Evolutionary conservation across 441 rosid species (phyloP).

Genomic region (Omphalea diandra): DNA sequence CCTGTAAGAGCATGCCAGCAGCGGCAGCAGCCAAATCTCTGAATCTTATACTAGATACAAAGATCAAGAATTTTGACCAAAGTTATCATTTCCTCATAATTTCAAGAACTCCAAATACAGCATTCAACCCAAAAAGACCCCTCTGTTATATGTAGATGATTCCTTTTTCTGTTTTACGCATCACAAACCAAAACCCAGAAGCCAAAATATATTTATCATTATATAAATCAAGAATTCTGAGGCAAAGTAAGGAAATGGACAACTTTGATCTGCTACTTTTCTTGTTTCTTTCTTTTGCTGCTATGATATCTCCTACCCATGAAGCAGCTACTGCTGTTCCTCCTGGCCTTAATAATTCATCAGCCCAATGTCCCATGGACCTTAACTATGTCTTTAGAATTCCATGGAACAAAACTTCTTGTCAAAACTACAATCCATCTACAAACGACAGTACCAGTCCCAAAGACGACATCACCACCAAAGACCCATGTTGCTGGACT

Average conservation of each 20-base stretch:
- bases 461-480: constrained; percentile 6
- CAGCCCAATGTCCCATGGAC: constrained; percentile 61
- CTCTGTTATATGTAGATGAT: not conserved
- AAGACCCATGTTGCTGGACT: constrained; percentile 49
- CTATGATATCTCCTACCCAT: constrained; percentile 5
- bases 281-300: not conserved
- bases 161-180: not conserved
- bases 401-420: constrained; percentile 69
- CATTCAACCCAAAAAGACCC: not conserved
- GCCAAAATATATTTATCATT: not conserved
- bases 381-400: constrained; percentile 54
- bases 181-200: not conserved
- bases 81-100: not conserved
- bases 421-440: constrained; percentile 31
- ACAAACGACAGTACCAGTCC: constrained; percentile 6
- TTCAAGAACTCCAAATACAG: not conserved
- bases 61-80: not conserved
- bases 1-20: not conserved
- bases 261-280: constrained; percentile 6
- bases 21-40: not conserved
- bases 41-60: not conserved
- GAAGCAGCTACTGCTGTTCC: constrained; percentile 6
- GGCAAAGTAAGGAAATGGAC: constrained; percentile 6
- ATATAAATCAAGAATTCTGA: not conserved
- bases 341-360: not conserved